These are phyloP conservation scores for Phytophthora palmivora DNA, from an alignment of 352 stramenopile species.

Conservation along the genomic window DNA sequence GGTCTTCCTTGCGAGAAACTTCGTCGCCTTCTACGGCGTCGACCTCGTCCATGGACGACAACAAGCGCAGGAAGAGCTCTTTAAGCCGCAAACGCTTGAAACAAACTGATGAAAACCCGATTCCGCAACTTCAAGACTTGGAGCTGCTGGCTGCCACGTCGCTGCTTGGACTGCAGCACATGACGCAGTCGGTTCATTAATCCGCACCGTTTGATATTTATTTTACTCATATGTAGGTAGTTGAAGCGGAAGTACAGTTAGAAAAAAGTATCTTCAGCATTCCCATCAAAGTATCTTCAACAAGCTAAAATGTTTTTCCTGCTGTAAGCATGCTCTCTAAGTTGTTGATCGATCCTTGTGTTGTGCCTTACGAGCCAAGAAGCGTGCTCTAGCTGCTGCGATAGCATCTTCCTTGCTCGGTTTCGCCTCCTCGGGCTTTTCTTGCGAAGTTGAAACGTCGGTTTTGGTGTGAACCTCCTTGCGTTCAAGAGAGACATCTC, in stretches of 20 bases:
- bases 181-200: constrained; percentile 78
- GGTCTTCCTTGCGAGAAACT: constrained; percentile 45
- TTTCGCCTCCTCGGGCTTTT: constrained; percentile 33
- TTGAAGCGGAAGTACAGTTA: constrained; percentile 32
- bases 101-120: constrained; percentile 13
- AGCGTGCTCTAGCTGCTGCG: constrained; percentile 77
- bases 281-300: constrained; percentile 18
- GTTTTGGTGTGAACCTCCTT: constrained; percentile 4
- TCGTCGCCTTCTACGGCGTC: constrained; percentile 21
- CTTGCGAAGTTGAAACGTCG: constrained; percentile 11
- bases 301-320: constrained; percentile 12
- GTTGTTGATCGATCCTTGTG: constrained; percentile 28
- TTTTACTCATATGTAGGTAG: constrained; percentile 39
- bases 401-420: constrained; percentile 80
- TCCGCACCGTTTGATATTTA: constrained; percentile 45
- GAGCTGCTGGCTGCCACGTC: constrained; percentile 82
- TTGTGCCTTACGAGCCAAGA: constrained; percentile 86
- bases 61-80: constrained; percentile 56
- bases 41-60: constrained; percentile 9
- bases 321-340: constrained; percentile 11
- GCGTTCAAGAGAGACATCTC: neutral
- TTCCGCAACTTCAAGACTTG: constrained; percentile 65
- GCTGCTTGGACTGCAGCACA: constrained; percentile 74
- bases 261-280: constrained; percentile 34
- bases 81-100: constrained; percentile 49